Base-by-base conservation (phyloP, 495 filamentous ascomycete species). In the Stereocaulon alpinum region DNA sequence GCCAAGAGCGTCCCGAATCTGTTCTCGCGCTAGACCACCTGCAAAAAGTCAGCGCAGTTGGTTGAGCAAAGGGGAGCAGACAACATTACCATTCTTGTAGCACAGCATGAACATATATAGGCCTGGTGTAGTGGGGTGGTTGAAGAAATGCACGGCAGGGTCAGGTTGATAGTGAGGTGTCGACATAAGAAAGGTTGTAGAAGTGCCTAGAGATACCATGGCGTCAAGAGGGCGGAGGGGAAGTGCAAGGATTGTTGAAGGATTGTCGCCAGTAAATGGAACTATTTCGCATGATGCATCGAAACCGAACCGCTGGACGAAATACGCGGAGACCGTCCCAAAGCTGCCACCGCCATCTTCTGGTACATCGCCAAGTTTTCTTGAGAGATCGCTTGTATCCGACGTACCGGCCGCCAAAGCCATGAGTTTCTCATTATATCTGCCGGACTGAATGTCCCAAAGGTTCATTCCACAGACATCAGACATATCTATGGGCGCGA, bases 71-170 rank as follows among this genome's bases (percentile, higher is more conserved):
- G 24, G 22, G 40, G 34, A 37, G 14, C 4, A n/a, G 4, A 34
- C 3, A 24, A 40, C 5, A 10, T 22, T 40, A 63, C 93, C 93
- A 74, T 98, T 98, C 72, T 96, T 96, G 77, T 97, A 98, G 77
- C 93, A 98, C 32, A 98, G 86, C 93, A 98, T 98, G 73, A 98
- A 98, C 91, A 98, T 90, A 73, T 89, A 89, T 44, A 92, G 77
- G 4, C 86, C 86, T 6, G 83, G 73, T 0, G 86, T 90, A 34
- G 89, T 90, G 1, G 88, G 88, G 71, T 93, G 87, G 72, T 92
- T 89, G 77, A 95, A 88, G 75, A 91, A 88, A 74, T 95, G 89
- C 40, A 89, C 89, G 18, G 86, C 81, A 1, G 89, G 87, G 66
- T 95, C 87, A 2, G 93, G 88, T 69, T 85, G 83, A 75, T 95